Evolutionary conservation across 2,329 filamentous ascomycete genomes (phyloP), one percentile per base, ranked within the genome.

Genomic region (Thelonectria discophora): DNA sequence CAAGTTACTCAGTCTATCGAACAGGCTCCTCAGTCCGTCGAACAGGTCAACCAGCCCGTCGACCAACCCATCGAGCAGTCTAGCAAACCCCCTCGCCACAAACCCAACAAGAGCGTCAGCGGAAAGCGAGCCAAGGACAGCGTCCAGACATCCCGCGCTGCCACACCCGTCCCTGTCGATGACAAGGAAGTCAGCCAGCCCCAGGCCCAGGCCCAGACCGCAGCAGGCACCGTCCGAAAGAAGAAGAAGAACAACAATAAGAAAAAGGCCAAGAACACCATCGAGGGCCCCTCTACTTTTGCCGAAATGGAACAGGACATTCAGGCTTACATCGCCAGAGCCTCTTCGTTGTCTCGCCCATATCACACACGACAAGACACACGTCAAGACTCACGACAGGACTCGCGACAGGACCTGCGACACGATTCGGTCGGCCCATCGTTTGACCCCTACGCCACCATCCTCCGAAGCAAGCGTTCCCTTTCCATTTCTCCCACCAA

Each of bases 171-270:
- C 2, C 20, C 42, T 17, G 3, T 7, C 2, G 32, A 55, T 7
- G 46, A n/a, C 8, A 42, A 49, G 3, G 54, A 18, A 15, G 34
- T 9, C 9, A 43, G n/a, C 15, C 32, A 49, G n/a, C n/a, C n/a
- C n/a, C n/a, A n/a, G n/a, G n/a, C n/a, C n/a, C n/a, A n/a, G n/a
- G n/a, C 15, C 17, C 49, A 51, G 30, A 2, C 24, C n/a, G 32
- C 20, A 45, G 59, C 39, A 43, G 24, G 24, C n/a, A 17, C 17
- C 10, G 34, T 39, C n/a, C 52, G 48, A 11, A 61, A 61, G 43
- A 68, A 63, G 10, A 69, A 62, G 50, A 74, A 69, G 24, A 65
- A 65, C n/a, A 67, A 65, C n/a, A 57, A 67, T 55, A 73, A 70
- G 49, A 75, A 66, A 42, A 72, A 66, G 58, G 34, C 43, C 21